Evolutionary conservation across 192 early-diverging fungal species (phyloP).

Genomic region (Umbelopsis isabellina): DNA sequence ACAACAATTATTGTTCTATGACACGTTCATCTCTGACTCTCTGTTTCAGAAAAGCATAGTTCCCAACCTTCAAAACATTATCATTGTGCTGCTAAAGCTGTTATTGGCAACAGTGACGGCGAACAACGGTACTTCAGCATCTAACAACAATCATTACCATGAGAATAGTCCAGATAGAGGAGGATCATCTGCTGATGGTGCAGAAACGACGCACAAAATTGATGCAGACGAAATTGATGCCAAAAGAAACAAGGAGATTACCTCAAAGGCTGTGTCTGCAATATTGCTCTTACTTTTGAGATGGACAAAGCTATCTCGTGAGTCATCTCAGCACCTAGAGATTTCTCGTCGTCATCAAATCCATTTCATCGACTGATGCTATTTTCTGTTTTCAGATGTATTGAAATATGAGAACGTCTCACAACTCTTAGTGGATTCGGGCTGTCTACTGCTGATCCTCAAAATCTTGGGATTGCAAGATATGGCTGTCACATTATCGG

Average conservation of each 20-base stretch:
- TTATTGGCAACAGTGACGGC: constrained; percentile 50
- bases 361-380: neutral
- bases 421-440: constrained; percentile 81
- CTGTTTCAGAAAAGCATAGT: constrained; percentile 48
- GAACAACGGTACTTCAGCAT: constrained; percentile 18
- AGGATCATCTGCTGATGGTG: neutral
- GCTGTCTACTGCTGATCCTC: constrained; percentile 78
- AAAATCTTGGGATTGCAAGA: constrained; percentile 83
- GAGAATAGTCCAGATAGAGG: neutral
- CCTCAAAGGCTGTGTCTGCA: constrained; percentile 70
- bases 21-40: neutral
- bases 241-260: constrained; percentile 68
- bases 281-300: constrained; percentile 69
- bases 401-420: constrained; percentile 80
- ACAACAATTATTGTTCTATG: neutral
- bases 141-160: neutral
- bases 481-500: constrained; percentile 48
- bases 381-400: constrained; percentile 50
- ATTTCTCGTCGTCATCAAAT: neutral
- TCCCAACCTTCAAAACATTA: constrained; percentile 56
- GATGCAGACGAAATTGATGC: constrained; percentile 51
- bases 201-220: neutral
- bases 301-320: constrained; percentile 66
- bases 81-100: constrained; percentile 56
- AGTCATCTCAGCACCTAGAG: neutral